Conservation (phyloP, 2,329 filamentous ascomycete genomes). For the Gnomoniopsis sp. region DNA sequence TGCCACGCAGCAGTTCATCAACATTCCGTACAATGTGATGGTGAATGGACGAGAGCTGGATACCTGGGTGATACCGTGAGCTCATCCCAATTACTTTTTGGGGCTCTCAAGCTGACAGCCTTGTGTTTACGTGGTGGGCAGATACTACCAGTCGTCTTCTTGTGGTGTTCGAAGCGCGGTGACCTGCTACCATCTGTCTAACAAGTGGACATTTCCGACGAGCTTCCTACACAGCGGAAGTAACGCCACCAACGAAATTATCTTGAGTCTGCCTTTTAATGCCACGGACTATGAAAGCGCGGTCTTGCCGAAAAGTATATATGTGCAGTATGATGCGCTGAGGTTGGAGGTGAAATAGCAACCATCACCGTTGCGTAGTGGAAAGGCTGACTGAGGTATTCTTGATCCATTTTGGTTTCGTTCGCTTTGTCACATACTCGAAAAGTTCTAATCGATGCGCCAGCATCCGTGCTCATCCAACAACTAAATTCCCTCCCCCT, state of each 20-base stretch:
- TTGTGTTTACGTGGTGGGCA: constrained; percentile 17
- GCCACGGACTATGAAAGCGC: constrained; percentile 58
- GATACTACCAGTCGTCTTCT: constrained; percentile 53
- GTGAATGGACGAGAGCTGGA: constrained; percentile 40
- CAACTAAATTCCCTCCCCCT: too few species aligned
- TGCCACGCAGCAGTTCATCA: constrained; percentile 46
- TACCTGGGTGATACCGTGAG: constrained; percentile 54
- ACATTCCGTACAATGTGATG: constrained; percentile 46
- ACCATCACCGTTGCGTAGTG: constrained; percentile 18
- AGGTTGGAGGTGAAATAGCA: constrained; percentile 50
- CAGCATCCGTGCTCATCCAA: too few species aligned
- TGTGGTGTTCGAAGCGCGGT: constrained; percentile 59
- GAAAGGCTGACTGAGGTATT: background rate
- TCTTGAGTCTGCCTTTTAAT: constrained; percentile 57
- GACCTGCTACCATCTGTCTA: constrained; percentile 58
- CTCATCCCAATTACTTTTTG: background rate
- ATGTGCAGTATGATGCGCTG: constrained; percentile 65
- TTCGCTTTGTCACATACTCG: too few species aligned
- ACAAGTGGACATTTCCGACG: constrained; percentile 57
- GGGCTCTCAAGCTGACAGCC: background rate
- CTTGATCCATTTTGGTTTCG: too few species aligned
- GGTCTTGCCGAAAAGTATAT: constrained; percentile 49
- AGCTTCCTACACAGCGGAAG: constrained; percentile 44
- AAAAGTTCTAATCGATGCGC: too few species aligned
- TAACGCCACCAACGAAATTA: constrained; percentile 43